A percentile compares a stretch with the other conserved stretches of the same genome.
phyloP scores from a whole-genome alignment of 2,329 filamentous ascomycete species.

The Elsinoe perseae region DNA sequence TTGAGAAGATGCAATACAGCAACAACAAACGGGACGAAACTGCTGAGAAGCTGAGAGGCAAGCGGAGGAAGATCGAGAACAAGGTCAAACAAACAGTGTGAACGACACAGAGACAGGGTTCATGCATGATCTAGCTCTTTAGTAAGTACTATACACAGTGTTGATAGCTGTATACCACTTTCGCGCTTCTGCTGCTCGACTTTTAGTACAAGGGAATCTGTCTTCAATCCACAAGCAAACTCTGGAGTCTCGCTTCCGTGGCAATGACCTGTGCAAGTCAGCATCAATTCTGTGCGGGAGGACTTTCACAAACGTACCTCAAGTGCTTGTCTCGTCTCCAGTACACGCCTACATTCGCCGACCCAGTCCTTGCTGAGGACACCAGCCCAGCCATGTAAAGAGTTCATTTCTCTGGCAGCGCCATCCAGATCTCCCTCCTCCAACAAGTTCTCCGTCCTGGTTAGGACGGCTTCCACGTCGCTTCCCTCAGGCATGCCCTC shows the following conservation, averaged over 20 bases:
- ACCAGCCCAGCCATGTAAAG: conserved; percentile 87
- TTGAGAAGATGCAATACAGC: conserved; percentile 94
- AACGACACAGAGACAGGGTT: not conserved
- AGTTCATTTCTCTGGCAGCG: conserved; percentile 92
- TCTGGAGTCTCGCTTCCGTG: conserved; percentile 82
- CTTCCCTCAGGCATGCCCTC: conserved; percentile 69
- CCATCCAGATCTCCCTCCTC: conserved; percentile 90
- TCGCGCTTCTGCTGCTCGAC: not conserved
- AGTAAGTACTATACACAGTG: conserved; percentile 10
- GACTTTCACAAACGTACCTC: conserved; percentile 58
- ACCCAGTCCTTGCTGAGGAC: conserved; percentile 92
- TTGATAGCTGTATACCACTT: conserved; percentile 4
- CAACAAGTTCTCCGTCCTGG: conserved; percentile 77
- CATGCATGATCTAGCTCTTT: conserved; percentile 3
- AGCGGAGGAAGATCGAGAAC: conserved; percentile 80
- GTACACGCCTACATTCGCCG: conserved; percentile 76
- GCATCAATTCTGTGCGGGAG: conserved; percentile 8
- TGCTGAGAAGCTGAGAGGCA: conserved; percentile 75
- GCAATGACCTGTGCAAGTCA: conserved; percentile 62
- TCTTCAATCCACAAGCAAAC: conserved; percentile 65
- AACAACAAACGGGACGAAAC: conserved; percentile 90
- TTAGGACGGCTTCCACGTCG: conserved; percentile 89
- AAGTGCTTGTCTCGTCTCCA: conserved; percentile 92
- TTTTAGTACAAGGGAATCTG: conserved; percentile 5
- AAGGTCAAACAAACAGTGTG: no score